phyloP scores from a whole-genome alignment of 805 yeast genomes.

The Blastobotrys terrestris region DNA sequence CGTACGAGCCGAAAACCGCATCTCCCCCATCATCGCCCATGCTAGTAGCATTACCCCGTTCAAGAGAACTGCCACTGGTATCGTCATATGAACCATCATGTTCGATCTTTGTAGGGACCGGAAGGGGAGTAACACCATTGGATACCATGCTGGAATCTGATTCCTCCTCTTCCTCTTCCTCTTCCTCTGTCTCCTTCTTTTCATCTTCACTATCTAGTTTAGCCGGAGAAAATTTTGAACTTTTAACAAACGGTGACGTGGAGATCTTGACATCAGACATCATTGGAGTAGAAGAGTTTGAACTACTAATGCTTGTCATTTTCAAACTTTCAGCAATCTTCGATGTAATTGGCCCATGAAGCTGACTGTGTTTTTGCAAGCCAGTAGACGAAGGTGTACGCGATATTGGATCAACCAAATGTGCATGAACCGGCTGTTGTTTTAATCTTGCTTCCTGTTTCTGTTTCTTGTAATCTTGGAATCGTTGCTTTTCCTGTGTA shows the following conservation, averaged over 20 bases:
- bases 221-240: neutral
- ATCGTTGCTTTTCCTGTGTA: constrained; percentile 27
- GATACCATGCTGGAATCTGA: neutral
- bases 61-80: neutral
- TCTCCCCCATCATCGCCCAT: neutral
- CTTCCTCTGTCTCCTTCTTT: too few relatives aligned
- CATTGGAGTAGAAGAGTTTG: neutral
- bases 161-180: too few relatives aligned
- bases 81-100: neutral
- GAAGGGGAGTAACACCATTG: neutral
- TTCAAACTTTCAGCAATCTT: neutral
- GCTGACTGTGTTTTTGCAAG: neutral
- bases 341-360: neutral
- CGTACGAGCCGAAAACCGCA: neutral
- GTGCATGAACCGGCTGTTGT: neutral
- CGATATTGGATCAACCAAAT: neutral
- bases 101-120: neutral
- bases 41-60: neutral
- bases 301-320: neutral
- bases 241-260: neutral
- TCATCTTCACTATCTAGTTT: neutral
- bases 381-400: neutral
- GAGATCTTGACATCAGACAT: neutral
- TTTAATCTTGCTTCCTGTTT: neutral
- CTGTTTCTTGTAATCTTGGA: constrained; percentile 1